A percentile compares a stretch with the other conserved stretches of the same genome.
phyloP scores from a whole-genome alignment of 345 rosid genomes.

The Sonneratia alba region DNA sequence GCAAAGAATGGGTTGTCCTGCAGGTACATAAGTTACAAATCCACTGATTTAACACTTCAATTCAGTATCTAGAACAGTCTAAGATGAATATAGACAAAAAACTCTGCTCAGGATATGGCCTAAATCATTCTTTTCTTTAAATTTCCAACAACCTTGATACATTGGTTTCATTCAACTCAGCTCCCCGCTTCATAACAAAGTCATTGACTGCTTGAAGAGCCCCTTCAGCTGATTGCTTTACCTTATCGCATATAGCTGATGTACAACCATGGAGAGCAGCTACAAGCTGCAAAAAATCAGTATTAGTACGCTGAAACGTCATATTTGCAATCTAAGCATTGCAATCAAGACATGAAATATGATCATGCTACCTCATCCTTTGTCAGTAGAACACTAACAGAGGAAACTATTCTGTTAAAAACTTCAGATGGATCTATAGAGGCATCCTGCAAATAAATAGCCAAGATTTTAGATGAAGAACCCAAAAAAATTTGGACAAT shows the following conservation, averaged over 20 bases:
- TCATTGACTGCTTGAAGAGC: slow-evolving; percentile 87
- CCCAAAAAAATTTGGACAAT: no score
- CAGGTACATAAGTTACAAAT: slow-evolving; percentile 9
- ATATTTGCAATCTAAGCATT: slow-evolving; percentile 4
- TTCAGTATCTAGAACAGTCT: background rate
- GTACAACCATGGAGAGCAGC: slow-evolving; percentile 65
- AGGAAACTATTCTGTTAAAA: slow-evolving; percentile 84
- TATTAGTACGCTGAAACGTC: slow-evolving; percentile 15
- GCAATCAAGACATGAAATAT: slow-evolving; percentile 15
- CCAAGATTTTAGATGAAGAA: background rate
- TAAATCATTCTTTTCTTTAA: background rate
- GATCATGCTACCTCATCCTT: slow-evolving; percentile 55
- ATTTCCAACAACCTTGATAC: slow-evolving; percentile 50
- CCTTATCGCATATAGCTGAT: slow-evolving; percentile 73
- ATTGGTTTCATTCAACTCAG: slow-evolving; percentile 63
- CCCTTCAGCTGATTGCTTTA: slow-evolving; percentile 92
- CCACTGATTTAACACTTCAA: no score
- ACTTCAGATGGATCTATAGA: slow-evolving; percentile 98
- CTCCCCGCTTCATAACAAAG: slow-evolving; percentile 71
- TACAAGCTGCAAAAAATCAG: slow-evolving; percentile 58
- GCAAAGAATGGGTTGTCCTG: slow-evolving; percentile 89
- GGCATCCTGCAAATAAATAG: slow-evolving; percentile 59
- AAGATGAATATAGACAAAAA: background rate
- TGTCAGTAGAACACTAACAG: slow-evolving; percentile 58
- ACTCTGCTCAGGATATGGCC: background rate